Percentiles rank a stretch among this genome's conserved stretches.
These are phyloP conservation scores for Vicia faba DNA, from an alignment of 306 rosid genomes.

Conservation along the genomic window DNA sequence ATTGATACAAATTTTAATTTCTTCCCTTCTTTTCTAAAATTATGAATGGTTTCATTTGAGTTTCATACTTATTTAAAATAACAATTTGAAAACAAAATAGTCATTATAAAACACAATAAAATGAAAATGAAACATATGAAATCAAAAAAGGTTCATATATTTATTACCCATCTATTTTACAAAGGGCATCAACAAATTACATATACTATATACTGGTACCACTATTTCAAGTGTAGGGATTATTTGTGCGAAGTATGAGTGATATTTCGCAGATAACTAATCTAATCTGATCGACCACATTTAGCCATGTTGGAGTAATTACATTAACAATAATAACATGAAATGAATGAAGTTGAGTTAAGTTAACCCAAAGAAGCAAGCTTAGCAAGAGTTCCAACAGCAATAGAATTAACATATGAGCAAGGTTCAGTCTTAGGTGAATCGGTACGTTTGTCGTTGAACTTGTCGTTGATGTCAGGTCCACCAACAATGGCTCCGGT, in stretches of 20 bases:
- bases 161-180: neutral
- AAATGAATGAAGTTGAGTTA: neutral
- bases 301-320: neutral
- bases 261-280: neutral
- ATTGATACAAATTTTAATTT: too few species aligned
- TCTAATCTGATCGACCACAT: too few species aligned
- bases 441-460: constrained; percentile 68
- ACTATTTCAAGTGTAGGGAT: too few species aligned
- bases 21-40: too few species aligned
- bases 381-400: constrained; percentile 75
- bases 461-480: constrained; percentile 64
- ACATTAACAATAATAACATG: neutral
- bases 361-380: constrained; percentile 46
- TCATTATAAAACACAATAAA: too few species aligned
- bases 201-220: too few species aligned
- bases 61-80: neutral
- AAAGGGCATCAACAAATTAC: neutral
- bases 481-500: constrained; percentile 95
- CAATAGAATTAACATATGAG: constrained; percentile 80
- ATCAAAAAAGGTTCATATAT: neutral
- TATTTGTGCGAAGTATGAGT: too few species aligned
- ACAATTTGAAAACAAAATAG: too few species aligned
- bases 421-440: constrained; percentile 79
- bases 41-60: neutral
- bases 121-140: neutral